Evolutionary conservation across 208 protist genomes (phyloP).

Genomic region (Leishmania mexicana): DNA sequence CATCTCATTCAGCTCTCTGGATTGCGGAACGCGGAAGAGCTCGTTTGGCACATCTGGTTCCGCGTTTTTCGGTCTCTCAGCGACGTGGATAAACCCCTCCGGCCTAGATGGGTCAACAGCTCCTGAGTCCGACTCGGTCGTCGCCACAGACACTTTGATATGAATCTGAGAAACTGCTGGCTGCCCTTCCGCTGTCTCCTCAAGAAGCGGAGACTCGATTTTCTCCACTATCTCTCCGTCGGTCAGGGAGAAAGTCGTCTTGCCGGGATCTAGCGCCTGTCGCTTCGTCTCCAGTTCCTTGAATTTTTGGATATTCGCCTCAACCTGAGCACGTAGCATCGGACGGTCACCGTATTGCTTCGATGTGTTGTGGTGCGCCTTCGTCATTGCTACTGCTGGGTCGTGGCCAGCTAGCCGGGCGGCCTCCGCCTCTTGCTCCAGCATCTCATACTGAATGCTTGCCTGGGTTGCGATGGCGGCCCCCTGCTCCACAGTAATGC

Average conservation of each 20-base stretch:
- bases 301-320: slow-evolving; percentile 66
- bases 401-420: slow-evolving; percentile 63
- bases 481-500: slow-evolving; percentile 86
- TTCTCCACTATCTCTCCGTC: slow-evolving; percentile 32
- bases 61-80: slow-evolving; percentile 47
- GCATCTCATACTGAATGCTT: slow-evolving; percentile 77
- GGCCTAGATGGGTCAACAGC: background rate
- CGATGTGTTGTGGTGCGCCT: slow-evolving; percentile 56
- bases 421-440: slow-evolving; percentile 74
- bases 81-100: slow-evolving; percentile 60
- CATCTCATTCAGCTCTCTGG: slow-evolving; percentile 58
- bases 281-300: slow-evolving; percentile 53
- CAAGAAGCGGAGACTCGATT: slow-evolving; percentile 27
- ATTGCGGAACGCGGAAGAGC: slow-evolving; percentile 67
- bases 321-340: slow-evolving; percentile 64
- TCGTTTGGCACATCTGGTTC: slow-evolving; percentile 82
- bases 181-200: slow-evolving; percentile 1
- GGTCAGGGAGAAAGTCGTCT: background rate
- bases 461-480: slow-evolving; percentile 73
- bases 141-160: background rate
- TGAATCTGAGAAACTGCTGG: background rate
- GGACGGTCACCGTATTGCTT: slow-evolving; percentile 70
- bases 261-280: slow-evolving; percentile 27
- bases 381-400: slow-evolving; percentile 60
- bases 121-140: background rate